Base-by-base conservation (phyloP, 2,329 filamentous ascomycete species). In the Sclerotinia subarctica region DNA sequence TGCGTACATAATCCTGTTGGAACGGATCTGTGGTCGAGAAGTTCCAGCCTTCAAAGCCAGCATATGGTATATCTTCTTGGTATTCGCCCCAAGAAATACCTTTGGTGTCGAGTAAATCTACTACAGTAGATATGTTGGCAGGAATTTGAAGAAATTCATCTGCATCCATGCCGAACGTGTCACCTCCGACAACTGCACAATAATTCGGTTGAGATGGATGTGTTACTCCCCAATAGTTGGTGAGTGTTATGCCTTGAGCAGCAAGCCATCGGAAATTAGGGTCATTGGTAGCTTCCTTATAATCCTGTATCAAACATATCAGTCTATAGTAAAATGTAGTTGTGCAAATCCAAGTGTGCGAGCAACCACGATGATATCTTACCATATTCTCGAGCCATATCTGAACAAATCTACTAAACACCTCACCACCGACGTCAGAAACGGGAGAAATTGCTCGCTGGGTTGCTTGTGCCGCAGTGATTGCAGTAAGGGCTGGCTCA, bases 161-260 rank as follows among this genome's bases (percentile, higher is more conserved):
- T 71, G 83, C 82, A 72, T 68, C 78, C 78, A 87, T 82, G 53
- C 84, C 84, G 70, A 86, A 86, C 68, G 82, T 84, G 75, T 86
- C 85, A 67, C 85, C 87, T 29, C 82, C 84, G 26, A 83, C 81
- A 0, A 84, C 78, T n/a, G 85, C 85, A 47, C 84, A 81, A 74
- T 89, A 89, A 78, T 89, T 89, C 19, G 87, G 87, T 80, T 87
- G 81, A 0, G 83, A 86, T 1, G 86, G 85, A 73, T 88, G 86
- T 0, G 85, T 87, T 44, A 85, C 77, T 19, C 83, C 84, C 69
- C 77, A 82, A 75, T 81, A 84, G 73, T 85, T 84, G 69, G 80
- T 81, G 24, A 90, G 79, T 13, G 81, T 80, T 69, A 89, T 83
- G 38, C 87, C 87, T 75, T 84, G 79, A 47, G 77, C 79, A 3